Percentiles rank a stretch among this genome's conserved stretches.
phyloP scores from a whole-genome alignment of 345 rosid genomes.

The Linum tenue region DNA sequence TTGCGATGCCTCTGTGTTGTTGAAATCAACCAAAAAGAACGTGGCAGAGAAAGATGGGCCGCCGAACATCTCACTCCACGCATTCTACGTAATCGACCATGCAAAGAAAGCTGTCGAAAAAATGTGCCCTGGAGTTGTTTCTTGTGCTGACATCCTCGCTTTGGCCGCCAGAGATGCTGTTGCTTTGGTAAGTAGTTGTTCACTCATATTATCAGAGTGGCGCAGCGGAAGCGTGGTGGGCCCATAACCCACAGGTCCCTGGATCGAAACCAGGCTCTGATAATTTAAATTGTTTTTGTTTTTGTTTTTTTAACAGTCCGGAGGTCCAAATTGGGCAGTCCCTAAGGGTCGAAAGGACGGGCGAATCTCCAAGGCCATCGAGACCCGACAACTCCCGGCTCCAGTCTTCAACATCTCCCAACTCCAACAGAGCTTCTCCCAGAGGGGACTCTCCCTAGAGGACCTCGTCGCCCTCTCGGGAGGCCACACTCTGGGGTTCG shows the following conservation, averaged over 20 bases:
- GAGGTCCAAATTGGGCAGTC: constrained; percentile 46
- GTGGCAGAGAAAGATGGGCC: constrained; percentile 42
- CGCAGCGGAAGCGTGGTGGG: constrained; percentile 36
- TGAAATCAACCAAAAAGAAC: constrained; percentile 28
- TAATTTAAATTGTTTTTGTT: not conserved
- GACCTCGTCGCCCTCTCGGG: constrained; percentile 44
- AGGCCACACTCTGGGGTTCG: constrained; percentile 41
- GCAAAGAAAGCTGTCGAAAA: constrained; percentile 37
- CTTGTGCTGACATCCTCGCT: constrained; percentile 46
- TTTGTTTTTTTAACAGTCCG: constrained; percentile 25
- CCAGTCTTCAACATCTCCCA: constrained; percentile 39
- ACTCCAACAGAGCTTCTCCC: constrained; percentile 37
- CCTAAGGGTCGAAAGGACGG: constrained; percentile 47
- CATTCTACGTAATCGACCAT: constrained; percentile 35
- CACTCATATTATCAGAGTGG: constrained; percentile 15
- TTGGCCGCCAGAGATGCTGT: constrained; percentile 43
- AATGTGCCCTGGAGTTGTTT: constrained; percentile 34
- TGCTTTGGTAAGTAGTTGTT: constrained; percentile 23
- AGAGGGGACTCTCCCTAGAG: constrained; percentile 31
- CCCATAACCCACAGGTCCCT: constrained; percentile 36
- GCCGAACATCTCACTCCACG: constrained; percentile 35
- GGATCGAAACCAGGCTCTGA: constrained; percentile 33
- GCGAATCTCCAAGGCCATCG: constrained; percentile 34
- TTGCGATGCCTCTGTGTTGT: constrained; percentile 38
- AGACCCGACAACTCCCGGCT: constrained; percentile 30